These are phyloP conservation scores for Diaporthe capsici DNA, from an alignment of 2,329 filamentous ascomycete species.

Conservation along the genomic window DNA sequence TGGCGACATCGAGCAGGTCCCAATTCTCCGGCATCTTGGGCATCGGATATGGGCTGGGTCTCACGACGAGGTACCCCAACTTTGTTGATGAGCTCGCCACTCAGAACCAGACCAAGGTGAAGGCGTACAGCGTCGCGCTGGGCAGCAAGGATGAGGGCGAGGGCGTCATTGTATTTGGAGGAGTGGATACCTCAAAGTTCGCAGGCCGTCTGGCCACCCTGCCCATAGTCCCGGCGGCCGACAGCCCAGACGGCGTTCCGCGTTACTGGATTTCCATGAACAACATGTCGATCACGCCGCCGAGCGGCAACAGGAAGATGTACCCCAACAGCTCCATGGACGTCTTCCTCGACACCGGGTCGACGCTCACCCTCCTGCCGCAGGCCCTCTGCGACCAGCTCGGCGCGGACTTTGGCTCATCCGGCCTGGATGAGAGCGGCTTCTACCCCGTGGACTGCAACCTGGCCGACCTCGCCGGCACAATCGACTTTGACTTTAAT, in stretches of 20 bases:
- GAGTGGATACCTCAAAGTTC: conserved; percentile 76
- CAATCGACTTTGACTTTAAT: conserved; percentile 64
- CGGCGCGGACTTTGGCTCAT: conserved; percentile 63
- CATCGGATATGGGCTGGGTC: conserved; percentile 74
- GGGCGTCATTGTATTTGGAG: conserved; percentile 78
- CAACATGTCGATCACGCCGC: conserved; percentile 58
- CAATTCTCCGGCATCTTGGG: conserved; percentile 76
- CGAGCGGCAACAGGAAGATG: conserved; percentile 50
- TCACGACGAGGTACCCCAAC: conserved; percentile 64
- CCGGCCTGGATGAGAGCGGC: conserved; percentile 54
- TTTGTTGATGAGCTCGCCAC: conserved; percentile 64
- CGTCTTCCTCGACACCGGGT: conserved; percentile 80
- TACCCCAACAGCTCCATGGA: conserved; percentile 59
- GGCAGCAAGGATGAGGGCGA: conserved; percentile 72
- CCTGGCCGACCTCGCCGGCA: conserved; percentile 56
- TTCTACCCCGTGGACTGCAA: conserved; percentile 64
- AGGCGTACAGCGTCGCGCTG: conserved; percentile 76
- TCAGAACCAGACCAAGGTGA: conserved; percentile 69
- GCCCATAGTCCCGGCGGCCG: conserved; percentile 69
- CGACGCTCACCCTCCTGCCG: conserved; percentile 77
- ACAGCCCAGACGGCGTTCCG: conserved; percentile 68
- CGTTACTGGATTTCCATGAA: conserved; percentile 68
- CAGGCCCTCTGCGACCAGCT: conserved; percentile 65
- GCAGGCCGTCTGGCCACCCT: conserved; percentile 70
- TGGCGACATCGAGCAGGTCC: conserved; percentile 66